Evolutionary conservation across 805 yeast genomes (phyloP), one percentile per base, ranked within the genome.

Genomic region (Myxozyma neotropica): DNA sequence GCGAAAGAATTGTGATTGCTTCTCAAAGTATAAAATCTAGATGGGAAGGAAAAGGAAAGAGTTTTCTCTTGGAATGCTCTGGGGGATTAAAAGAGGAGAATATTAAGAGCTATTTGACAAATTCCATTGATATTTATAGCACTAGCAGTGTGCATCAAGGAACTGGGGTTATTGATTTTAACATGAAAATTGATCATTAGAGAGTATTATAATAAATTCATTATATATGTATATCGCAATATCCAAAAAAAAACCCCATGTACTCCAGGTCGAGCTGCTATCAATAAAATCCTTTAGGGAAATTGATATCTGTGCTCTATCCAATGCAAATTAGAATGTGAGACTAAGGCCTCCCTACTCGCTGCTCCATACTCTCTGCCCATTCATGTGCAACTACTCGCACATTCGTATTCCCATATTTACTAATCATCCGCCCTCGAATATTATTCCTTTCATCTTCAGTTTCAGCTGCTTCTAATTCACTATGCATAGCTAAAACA

Each of bases 131-230:
- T 68, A 85, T 92, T 65, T 93, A 91, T 77, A 87, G 95, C 38
- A 93, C 98, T 1, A 86, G 95, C 19, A 83, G 91, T 17, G 86
- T 93, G 59, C 98, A 92, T 72, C 98, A 92, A 75, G 97, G 97
- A n/a, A 80, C 86, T 8, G 83, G 85, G 0, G 81, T 88, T 31
- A 80, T 92, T 61, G 98, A 92, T 71, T 92, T 86, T 73, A 87
- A 95, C 29, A 79, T 92, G 72, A 92, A 92, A 73, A 85, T 90
- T 57, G 79, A 77, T 27, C 65, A 61, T 38, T 61, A 49, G 42
- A 19, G 13, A 36, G 24, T 17, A 26, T n/a, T 23, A 2, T 8
- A 27, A 15, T 21, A 27, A 19, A 53, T 44, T 5, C 21, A 15
- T 26, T 44, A 23, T 40, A 7, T n/a, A 26, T 24, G 15, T n/a